Base-by-base conservation (phyloP, 2,329 filamentous ascomycete genomes). In the Venturia nashicola region DNA sequence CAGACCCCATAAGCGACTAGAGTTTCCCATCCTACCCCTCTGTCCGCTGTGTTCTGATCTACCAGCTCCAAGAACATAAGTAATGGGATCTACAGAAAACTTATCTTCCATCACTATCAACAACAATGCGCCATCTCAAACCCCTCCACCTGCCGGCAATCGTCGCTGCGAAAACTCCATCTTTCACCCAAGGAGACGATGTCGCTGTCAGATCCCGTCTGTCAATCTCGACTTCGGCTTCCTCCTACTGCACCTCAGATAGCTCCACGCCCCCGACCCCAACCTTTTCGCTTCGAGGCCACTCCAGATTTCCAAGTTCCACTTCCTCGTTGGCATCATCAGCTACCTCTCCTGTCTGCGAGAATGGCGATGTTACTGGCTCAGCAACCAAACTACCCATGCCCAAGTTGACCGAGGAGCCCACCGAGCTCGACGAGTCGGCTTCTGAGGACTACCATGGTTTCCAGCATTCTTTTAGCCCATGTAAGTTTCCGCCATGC, bases 391-490 rank as follows among this genome's bases (percentile, higher is more conserved):
- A 90, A 75, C 79, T 97, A 66, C 88, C 90, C 18, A 65, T 64
- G 62, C 62, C 62, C 12, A 48, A 94, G 70, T 88, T 97, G 23
- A 84, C 91, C 70, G 92, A 97, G 74, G 91, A 96, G 70, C 86
- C 88, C 2, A 76, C 86, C 51, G 88, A 92, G 72, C 83, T 82
- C 27, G 83, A 86, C 36, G 80, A 82, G 62, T 78, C 80, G 61
- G 76, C 81, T 65, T 78, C 80, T 65, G 74, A 78, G 59, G 72
- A 80, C 59, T 73, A 81, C 36, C 79, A 82, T 65, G 77, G 81
- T 54, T 76, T 75, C 61, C 71, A 69, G 65, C 75, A 86, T 70
- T 80, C 86, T 70, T 93, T 59, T 32, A 23, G 89, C 74, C 82
- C 90, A 70, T 91, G 90, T 92, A 85, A 76, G 88, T 85, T 14